These are phyloP conservation scores for Sclerotinia minor DNA, from an alignment of 2,329 filamentous ascomycete genomes.

Conservation along the genomic window DNA sequence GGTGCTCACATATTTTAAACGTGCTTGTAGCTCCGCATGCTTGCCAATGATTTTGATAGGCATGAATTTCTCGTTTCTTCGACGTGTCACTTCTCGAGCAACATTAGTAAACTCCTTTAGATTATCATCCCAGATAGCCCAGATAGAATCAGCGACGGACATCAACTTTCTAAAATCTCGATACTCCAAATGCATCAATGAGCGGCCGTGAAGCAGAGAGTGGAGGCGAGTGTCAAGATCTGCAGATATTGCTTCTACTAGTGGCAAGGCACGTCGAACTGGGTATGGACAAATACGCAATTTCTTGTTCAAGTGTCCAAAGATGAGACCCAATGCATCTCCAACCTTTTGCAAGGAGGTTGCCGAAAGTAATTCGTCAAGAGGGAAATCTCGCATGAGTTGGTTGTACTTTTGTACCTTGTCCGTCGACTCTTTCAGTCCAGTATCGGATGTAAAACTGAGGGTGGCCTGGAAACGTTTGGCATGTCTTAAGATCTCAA, in stretches of 20 bases:
- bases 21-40: constrained; percentile 84
- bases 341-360: constrained; percentile 85
- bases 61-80: constrained; percentile 96
- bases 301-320: constrained; percentile 96
- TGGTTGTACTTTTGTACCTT: constrained; percentile 98
- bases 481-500: constrained; percentile 93
- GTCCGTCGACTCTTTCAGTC: constrained; percentile 92
- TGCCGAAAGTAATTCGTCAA: constrained; percentile 91
- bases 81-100: constrained; percentile 88
- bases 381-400: constrained; percentile 95
- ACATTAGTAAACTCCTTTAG: constrained; percentile 98
- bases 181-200: constrained; percentile 90
- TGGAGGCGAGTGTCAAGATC: constrained; percentile 89
- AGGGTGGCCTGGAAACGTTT: constrained; percentile 98
- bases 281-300: constrained; percentile 95
- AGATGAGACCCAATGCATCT: constrained; percentile 86
- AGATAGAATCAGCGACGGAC: constrained; percentile 80
- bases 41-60: constrained; percentile 92
- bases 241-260: constrained; percentile 96
- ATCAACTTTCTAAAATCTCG: constrained; percentile 86
- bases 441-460: constrained; percentile 94
- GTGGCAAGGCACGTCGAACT: constrained; percentile 81
- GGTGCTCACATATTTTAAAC: constrained; percentile 88
- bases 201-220: constrained; percentile 77
- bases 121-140: constrained; percentile 91